Evolutionary conservation across 441 rosid genomes (phyloP).

Genomic region (Erodium moschatum): DNA sequence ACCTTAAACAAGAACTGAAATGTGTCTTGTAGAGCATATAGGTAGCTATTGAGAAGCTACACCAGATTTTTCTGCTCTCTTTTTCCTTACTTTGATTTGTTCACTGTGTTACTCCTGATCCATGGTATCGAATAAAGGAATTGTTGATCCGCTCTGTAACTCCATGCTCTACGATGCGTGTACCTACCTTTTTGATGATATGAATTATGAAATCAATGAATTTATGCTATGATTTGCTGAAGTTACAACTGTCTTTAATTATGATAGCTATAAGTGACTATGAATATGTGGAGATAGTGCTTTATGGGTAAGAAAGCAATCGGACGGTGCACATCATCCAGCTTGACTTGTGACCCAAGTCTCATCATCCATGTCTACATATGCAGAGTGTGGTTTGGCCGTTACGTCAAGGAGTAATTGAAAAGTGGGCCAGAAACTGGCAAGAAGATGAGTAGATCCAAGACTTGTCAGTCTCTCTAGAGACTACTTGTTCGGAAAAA

Average conservation of each 20-base stretch:
- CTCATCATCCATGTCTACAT: neutral
- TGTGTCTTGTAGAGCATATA: neutral
- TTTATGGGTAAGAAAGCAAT: too few species aligned
- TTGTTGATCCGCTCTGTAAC: too few species aligned
- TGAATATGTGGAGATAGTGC: too few species aligned
- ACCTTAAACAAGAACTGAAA: neutral
- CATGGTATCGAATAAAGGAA: neutral
- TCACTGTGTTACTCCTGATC: neutral
- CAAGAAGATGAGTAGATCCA: too few species aligned
- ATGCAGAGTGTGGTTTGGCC: neutral
- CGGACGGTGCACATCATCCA: too few species aligned
- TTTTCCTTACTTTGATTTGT: too few species aligned
- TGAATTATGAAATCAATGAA: too few species aligned
- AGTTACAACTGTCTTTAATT: too few species aligned
- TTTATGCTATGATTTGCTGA: too few species aligned
- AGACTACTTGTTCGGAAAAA: neutral
- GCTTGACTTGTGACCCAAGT: neutral
- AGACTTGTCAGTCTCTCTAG: neutral
- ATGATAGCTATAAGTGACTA: too few species aligned
- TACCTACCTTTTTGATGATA: too few species aligned
- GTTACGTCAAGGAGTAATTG: neutral
- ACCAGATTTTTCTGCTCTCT: neutral
- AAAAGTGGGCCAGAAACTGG: slow-evolving; percentile 2
- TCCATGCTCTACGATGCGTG: too few species aligned
- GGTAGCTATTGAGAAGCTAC: neutral